Base-by-base conservation (phyloP, 2,329 filamentous ascomycete genomes). In the Sclerotinia trifoliorum region DNA sequence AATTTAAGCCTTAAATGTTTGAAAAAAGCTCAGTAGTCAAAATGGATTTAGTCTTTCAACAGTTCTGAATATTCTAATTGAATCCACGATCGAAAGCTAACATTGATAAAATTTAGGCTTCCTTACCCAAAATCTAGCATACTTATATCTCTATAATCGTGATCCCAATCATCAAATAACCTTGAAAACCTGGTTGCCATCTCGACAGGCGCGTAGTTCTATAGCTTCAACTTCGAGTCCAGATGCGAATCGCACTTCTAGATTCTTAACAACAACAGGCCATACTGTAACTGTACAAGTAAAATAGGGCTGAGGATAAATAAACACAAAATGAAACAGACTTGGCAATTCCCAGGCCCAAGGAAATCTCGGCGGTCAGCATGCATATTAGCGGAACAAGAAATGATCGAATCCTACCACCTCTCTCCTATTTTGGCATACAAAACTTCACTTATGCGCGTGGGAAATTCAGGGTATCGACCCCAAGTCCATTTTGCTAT, bases 151-250 rank as follows among this genome's bases (percentile, higher is more conserved):
- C 44, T 32, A 64, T 68, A 19, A 39, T 67, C 42, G 15, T 44
- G 54, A 29, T 69, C 68, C 68, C 68, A 68, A 42, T 54, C 46
- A 35, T 69, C 65, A 68, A 69, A 69, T 13, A 68, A 42, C 24
- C 68, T 64, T n/a, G 65, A 69, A 42, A 69, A 65, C 13, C 65
- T 67, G 11, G 65, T 32, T 21, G 54, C n/a, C 55, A 49, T 58
- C 54, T 61, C 44, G 21, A 61, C 44, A 61, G 6, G 32, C 15
- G 58, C 21, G 26, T 21, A 19, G 26, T n/a, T 57, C 32, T n/a
- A 26, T 29, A 49, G 21, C 44, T 49, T 32, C 6, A 5, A 61
- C 48, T 24, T 61, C 7, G 44, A 48, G 26, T 49, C 21, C 32
- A 6, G 29, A 49, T 3, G 11, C 19, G 21, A 49, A 32, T 24